Conservation (phyloP, 2,329 filamentous ascomycete genomes). For the Karstenula rhodostoma region DNA sequence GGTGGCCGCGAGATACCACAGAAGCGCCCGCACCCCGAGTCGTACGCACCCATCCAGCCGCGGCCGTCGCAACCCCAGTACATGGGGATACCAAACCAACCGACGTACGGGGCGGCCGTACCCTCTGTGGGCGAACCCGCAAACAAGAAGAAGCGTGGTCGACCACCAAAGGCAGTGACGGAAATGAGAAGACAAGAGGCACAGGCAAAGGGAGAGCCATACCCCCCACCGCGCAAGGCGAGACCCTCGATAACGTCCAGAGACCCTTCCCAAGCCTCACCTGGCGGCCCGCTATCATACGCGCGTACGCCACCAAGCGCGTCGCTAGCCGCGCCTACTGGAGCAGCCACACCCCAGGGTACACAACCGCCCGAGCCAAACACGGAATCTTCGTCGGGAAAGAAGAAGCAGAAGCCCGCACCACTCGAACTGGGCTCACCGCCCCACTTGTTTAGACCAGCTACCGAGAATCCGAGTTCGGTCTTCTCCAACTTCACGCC, state of each 20-base stretch:
- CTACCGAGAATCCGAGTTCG: slow-evolving; percentile 31
- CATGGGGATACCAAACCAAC: slow-evolving; percentile 33
- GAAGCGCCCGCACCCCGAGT: slow-evolving; percentile 48
- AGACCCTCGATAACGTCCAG: slow-evolving; percentile 41
- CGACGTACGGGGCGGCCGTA: slow-evolving; percentile 39
- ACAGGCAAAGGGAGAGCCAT: slow-evolving; percentile 49
- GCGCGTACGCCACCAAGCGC: slow-evolving; percentile 40
- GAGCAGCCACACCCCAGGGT: slow-evolving; percentile 40
- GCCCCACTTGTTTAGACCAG: slow-evolving; percentile 38
- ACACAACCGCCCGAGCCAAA: slow-evolving; percentile 35
- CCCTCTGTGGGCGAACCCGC: slow-evolving; percentile 44
- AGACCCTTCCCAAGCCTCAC: slow-evolving; percentile 34
- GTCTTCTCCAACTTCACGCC: slow-evolving; percentile 47
- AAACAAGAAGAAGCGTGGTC: slow-evolving; percentile 57
- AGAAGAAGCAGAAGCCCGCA: slow-evolving; percentile 44
- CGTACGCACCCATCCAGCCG: slow-evolving; percentile 49
- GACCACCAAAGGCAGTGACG: slow-evolving; percentile 58
- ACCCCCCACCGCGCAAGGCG: slow-evolving; percentile 47
- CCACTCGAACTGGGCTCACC: slow-evolving; percentile 46
- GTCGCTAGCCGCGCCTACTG: slow-evolving; percentile 24
- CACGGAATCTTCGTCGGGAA: slow-evolving; percentile 47
- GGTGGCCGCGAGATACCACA: slow-evolving; percentile 40
- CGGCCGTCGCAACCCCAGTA: slow-evolving; percentile 50
- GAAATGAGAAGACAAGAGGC: slow-evolving; percentile 54
- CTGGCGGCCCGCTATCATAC: slow-evolving; percentile 33